Evolutionary conservation across 2,329 filamentous ascomycete species (phyloP), one percentile per base, ranked within the genome.

Genomic region (Claviceps fusiformis): DNA sequence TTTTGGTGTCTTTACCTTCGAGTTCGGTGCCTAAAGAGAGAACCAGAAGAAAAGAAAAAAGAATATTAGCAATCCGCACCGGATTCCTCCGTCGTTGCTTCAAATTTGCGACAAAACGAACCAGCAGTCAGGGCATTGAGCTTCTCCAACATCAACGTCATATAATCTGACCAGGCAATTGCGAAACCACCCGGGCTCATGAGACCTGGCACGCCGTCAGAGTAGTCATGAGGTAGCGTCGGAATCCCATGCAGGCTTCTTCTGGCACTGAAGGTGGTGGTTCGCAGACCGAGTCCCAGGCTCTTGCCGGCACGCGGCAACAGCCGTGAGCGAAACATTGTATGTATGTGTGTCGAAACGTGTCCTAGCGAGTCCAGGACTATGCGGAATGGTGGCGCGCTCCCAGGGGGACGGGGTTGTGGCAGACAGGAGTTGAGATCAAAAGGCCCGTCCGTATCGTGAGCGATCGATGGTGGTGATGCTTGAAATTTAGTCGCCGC

Each of bases 81-180:
- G 19, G 11, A 50, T 17, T 33, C 19, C 11, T 11, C 13, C 15
- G 15, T 33, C 43, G 15, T n/a, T 41, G 15, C 39, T n/a, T 41
- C 17, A n/a, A 24, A 41, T 39, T 47, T n/a, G 43, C 33, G 52
- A 53, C 45, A 62, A 45, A 19, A 58, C 77, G 61, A 77, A 90
- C 91, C 90, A 59, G 78, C 81, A 58, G 81, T 86, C 64, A 87
- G 70, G 56, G 75, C 71, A 70, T 95, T 95, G 67, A 97, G 78
- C 70, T 86, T 87, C 59, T 89, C 76, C 53, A 91, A 70, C 64
- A 92, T 76, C 61, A 86, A 71, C 43, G 73, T 67, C 77, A 95
- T 90, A 73, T 96, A 95, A 65, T 90, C 76, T 39, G 79, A 85
- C 84, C 89, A 98, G 52, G 90, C 84, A 54, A 88, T 78, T 55